Evolutionary conservation across 1,284 basidiomycete species (phyloP), one percentile per base, ranked within the genome.

Genomic region (Sutorius eximius): DNA sequence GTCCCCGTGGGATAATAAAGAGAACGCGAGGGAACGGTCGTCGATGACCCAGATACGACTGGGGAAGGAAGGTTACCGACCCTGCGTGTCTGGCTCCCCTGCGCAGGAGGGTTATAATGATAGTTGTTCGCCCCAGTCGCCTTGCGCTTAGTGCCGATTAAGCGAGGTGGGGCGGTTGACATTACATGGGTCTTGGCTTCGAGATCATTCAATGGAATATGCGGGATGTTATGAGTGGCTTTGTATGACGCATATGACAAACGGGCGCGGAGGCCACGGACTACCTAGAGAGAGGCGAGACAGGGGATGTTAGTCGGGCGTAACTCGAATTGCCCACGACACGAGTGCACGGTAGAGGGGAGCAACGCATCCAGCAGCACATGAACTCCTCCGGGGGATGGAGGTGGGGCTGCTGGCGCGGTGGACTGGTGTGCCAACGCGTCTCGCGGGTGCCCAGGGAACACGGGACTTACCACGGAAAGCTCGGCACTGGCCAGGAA

Each of bases 241-340:
- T 91, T 91, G 79, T 85, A 91, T 3, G 85, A 85, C 33, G 89
- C 89, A 71, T 90, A 89, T 1, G 87, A 81, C 47, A 91, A 81
- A 58, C 88, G 84, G 61, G 87, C 80, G 59, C 89, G 83, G 51
- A 91, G 78, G 53, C 81, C 83, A 68, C 87, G 86, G 65, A 89
- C 88, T 41, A 91, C 82, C 89, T 91, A 72, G 61, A 33, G 59
- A 69, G 40, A 42, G 54, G 54, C 51, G 61, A 66, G 58, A 72
- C 67, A 75, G 76, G 73, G 74, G 73, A 70, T 59, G 72, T 70
- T 56, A 74, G 73, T 64, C 64, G 48, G 46, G 57, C 50, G 60
- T 50, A 40, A 61, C 36, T 44, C 49, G 56, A 40, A 50, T 24
- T 49, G 33, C 41, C 45, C 51, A 56, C 50, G 53, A 54, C 44